A percentile compares a stretch with the other conserved stretches of the same genome.
These are phyloP conservation scores for Discostella stelligeroides DNA, from an alignment of 108 stramenopile species.

Conservation along the genomic window DNA sequence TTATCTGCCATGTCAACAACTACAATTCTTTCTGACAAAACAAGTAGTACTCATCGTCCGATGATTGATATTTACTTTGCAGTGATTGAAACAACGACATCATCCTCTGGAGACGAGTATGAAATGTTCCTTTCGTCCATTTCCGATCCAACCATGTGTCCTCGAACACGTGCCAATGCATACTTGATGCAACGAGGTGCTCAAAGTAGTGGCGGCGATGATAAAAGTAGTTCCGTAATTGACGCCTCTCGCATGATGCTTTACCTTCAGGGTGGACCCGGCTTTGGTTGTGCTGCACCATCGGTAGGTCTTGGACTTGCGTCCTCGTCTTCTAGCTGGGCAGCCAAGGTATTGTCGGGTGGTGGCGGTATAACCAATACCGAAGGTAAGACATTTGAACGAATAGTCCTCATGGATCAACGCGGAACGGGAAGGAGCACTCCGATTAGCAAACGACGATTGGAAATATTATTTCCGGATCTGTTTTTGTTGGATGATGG, in stretches of 20 bases:
- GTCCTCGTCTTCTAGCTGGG: slow-evolving; percentile 67
- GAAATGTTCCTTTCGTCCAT: slow-evolving; percentile 39
- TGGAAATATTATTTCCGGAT: slow-evolving; percentile 76
- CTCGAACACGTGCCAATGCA: slow-evolving; percentile 29
- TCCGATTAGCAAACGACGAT: slow-evolving; percentile 76
- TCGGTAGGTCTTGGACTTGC: slow-evolving; percentile 46
- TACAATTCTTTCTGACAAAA: no score
- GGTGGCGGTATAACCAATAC: slow-evolving; percentile 29
- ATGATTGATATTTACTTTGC: slow-evolving; percentile 76
- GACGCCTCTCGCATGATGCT: slow-evolving; percentile 58
- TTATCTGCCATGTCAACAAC: slow-evolving; percentile 26
- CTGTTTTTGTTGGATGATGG: slow-evolving; percentile 68
- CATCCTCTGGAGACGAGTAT: slow-evolving; percentile 17
- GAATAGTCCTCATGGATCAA: slow-evolving; percentile 92
- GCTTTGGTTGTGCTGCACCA: slow-evolving; percentile 88
- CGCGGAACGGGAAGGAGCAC: slow-evolving; percentile 90
- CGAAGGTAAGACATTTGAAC: slow-evolving; percentile 54
- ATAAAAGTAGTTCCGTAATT: slow-evolving; percentile 23
- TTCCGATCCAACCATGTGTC: slow-evolving; percentile 7
- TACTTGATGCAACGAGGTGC: slow-evolving; percentile 12
- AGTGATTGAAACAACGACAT: slow-evolving; percentile 66
- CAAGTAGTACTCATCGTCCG: no score
- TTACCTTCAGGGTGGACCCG: slow-evolving; percentile 91
- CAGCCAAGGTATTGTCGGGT: slow-evolving; percentile 61
- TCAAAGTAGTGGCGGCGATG: no score